Base-by-base conservation (phyloP, 169 alveolate species). In the Cryptosporidium bovis region DNA sequence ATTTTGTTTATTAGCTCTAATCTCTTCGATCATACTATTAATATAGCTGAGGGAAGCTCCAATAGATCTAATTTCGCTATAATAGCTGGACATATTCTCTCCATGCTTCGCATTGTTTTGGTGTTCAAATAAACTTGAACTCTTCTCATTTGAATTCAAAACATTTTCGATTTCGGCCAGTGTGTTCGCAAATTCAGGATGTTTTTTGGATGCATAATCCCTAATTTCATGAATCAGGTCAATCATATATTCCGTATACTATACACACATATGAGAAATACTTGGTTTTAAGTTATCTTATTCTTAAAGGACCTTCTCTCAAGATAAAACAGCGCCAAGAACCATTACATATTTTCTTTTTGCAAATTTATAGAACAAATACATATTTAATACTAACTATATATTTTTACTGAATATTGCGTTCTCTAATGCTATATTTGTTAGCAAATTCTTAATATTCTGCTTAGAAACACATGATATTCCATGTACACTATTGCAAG, bases 51-150 rank as follows among this genome's bases (percentile, higher is more conserved):
- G 64, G n/a, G 87, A 77, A 36, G 27, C 48, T 1, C 87, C 87
- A 60, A 77, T 77, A n/a, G 87, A 77, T 7, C 71, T 29, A 60
- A 77, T 77, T 60, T 77, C 87, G 7, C 64, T 40, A 40, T 77
- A 77, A 77, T 77, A 77, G 7, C 51, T 60, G 27, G 87, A 77
- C 77, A 77, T 77, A 24, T 60, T 56, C 34, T 46, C 87, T 27
- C 64, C 87, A 60, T 29, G 20, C 33, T 56, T 69, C 0, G 51
- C 24, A 33, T 16, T 69, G 58, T 64, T 53, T 31, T 51, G 27
- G 20, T 40, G 64, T 16, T 69, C 83, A 53, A 13, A 13, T 16
- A 24, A 27, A 13, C 33, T 48, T 36, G 51, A 66, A 34, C 13
- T 66, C 67, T 51, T 64, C 31, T 34, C 53, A 20, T 33, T 44